Percentiles rank a stretch among this genome's conserved stretches.
Evolutionary conservation across 2,329 filamentous ascomycete species (phyloP).

Genomic region (Pseudogymnoascus sp.): DNA sequence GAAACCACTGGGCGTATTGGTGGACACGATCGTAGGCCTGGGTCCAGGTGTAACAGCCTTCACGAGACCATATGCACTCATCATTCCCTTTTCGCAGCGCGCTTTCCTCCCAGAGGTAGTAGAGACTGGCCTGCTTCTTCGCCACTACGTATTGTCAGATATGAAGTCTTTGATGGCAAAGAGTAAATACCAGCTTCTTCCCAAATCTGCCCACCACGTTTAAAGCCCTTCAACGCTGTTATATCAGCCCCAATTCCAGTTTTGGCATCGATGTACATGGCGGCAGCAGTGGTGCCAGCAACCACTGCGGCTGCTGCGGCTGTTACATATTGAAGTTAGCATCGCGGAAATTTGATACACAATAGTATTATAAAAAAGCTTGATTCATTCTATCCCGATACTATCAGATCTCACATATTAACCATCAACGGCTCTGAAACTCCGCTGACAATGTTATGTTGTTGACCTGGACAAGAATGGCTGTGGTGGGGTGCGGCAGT

Average conservation of each 20-base stretch:
- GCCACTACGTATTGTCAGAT: slow-evolving; percentile 30
- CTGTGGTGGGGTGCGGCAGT: neutral
- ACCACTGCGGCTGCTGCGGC: slow-evolving; percentile 22
- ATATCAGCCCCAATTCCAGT: slow-evolving; percentile 58
- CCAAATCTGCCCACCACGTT: slow-evolving; percentile 36
- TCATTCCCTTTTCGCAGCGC: slow-evolving; percentile 43
- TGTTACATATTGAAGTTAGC: slow-evolving; percentile 10
- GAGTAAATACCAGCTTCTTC: slow-evolving; percentile 37
- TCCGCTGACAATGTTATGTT: neutral
- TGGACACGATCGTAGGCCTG: slow-evolving; percentile 46
- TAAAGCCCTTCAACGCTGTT: slow-evolving; percentile 34
- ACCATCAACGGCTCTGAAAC: neutral
- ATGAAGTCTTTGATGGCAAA: slow-evolving; percentile 11
- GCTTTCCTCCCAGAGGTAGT: slow-evolving; percentile 55
- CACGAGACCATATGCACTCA: slow-evolving; percentile 59
- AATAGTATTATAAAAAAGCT: neutral
- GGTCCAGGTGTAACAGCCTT: slow-evolving; percentile 49
- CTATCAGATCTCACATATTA: neutral
- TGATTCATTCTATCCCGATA: neutral
- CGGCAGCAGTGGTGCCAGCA: slow-evolving; percentile 35
- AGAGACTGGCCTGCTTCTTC: slow-evolving; percentile 48
- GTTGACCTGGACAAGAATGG: neutral
- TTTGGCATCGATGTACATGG: slow-evolving; percentile 59
- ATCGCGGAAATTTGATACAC: neutral
- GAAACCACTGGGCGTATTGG: slow-evolving; percentile 55